Evolutionary conservation across 2,329 filamentous ascomycete genomes (phyloP).

Genomic region (Cladophialophora psammophila): DNA sequence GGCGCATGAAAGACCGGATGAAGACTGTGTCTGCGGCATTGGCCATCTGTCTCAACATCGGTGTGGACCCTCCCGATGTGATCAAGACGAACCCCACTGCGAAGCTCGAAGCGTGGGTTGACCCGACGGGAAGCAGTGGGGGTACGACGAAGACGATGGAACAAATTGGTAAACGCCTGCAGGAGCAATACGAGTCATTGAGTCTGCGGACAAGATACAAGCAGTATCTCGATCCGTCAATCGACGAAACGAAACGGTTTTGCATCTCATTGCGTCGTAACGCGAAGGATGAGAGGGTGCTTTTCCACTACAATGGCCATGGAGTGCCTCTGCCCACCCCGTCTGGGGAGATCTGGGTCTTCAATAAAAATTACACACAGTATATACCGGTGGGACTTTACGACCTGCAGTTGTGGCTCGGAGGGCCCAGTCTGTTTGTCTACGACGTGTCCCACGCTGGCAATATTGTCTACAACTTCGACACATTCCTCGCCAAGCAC

Average conservation of each 20-base stretch:
- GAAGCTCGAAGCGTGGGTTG: slow-evolving; percentile 95
- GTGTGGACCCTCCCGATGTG: slow-evolving; percentile 95
- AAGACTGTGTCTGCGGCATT: slow-evolving; percentile 97
- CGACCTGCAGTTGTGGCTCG: slow-evolving; percentile 93
- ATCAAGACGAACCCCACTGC: slow-evolving; percentile 93
- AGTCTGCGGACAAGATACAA: slow-evolving; percentile 97
- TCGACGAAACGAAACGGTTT: slow-evolving; percentile 97
- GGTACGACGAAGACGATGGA: slow-evolving; percentile 84
- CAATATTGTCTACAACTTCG: slow-evolving; percentile 94
- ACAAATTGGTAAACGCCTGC: slow-evolving; percentile 93
- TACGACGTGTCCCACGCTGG: slow-evolving; percentile 98
- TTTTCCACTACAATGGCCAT: slow-evolving; percentile 99
- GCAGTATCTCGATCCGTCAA: slow-evolving; percentile 93
- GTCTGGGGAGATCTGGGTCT: slow-evolving; percentile 98
- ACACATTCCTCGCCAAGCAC: slow-evolving; percentile 93
- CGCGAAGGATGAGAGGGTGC: slow-evolving; percentile 91
- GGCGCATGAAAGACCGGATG: slow-evolving; percentile 94
- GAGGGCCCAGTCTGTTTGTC: slow-evolving; percentile 93
- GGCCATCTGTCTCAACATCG: slow-evolving; percentile 94
- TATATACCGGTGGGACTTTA: slow-evolving; percentile 97
- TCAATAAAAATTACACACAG: slow-evolving; percentile 98
- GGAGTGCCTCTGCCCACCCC: slow-evolving; percentile 94
- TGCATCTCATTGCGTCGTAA: slow-evolving; percentile 88
- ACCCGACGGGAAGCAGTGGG: slow-evolving; percentile 80
- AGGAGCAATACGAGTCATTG: slow-evolving; percentile 93